Evolutionary conservation across 1,284 basidiomycete genomes (phyloP), one percentile per base, ranked within the genome.

Genomic region (Hemileia vastatrix): DNA sequence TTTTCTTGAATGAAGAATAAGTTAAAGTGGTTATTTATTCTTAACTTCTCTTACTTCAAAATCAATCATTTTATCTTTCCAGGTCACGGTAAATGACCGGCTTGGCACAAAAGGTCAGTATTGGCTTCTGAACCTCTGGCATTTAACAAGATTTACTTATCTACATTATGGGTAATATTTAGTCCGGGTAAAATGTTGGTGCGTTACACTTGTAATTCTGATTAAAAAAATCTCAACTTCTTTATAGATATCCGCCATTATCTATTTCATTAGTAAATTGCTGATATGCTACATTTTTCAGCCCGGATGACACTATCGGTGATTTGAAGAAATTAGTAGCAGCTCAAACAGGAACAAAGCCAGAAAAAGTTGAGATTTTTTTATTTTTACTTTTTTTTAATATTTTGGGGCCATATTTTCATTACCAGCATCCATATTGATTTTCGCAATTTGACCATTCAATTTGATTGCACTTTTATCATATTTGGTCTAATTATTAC

Each of bases 31-130:
- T n/a, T n/a, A n/a, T n/a, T n/a, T n/a, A n/a, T n/a, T n/a, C n/a
- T n/a, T n/a, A n/a, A n/a, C n/a, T n/a, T n/a, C n/a, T n/a, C n/a
- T n/a, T n/a, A n/a, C n/a, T n/a, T n/a, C n/a, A n/a, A n/a, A n/a
- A n/a, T n/a, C n/a, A n/a, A n/a, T n/a, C n/a, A n/a, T n/a, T n/a
- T n/a, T n/a, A n/a, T n/a, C 15, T 40, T 43, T 8, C 8, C 19
- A 96, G 84, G 84, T 97, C 65, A 94, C 94, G 69, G 94, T 91
- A 6, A 97, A 97, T 78, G 93, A 97, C 80, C 87, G 94, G 74
- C 82, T 96, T 59, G 94, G 94, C 53, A 85, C 90, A 64, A 97
- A 95, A 86, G 93, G 93, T 90, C 50, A 59, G 74, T 6, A 13
- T 18, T 36, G 15, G 27, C 21, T 9, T n/a, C 9, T 40, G 44